A percentile compares a stretch with the other conserved stretches of the same genome.
Conservation (phyloP, 768 basidiomycete species). For the Panus rudis region DNA sequence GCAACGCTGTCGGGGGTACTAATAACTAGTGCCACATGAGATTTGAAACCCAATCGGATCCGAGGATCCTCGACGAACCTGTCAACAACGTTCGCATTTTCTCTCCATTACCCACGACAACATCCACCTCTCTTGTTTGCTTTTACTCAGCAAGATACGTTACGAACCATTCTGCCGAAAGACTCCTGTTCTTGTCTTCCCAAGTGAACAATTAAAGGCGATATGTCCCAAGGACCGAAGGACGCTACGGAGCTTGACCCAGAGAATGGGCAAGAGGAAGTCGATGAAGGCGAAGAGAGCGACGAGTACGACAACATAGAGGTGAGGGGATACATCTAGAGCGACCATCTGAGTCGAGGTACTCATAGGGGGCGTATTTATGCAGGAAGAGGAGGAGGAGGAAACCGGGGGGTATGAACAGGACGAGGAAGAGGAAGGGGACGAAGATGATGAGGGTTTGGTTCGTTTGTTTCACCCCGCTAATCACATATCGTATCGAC, state of each 20-base stretch:
- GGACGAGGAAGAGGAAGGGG: constrained; percentile 17
- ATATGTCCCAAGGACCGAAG: too few relatives aligned
- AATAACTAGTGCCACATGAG: too few relatives aligned
- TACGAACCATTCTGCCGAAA: not conserved
- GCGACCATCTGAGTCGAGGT: not conserved
- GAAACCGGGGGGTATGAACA: constrained; percentile 14
- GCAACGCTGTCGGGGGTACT: too few relatives aligned
- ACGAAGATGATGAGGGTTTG: constrained; percentile 15
- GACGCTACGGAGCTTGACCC: too few relatives aligned
- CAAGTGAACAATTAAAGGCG: too few relatives aligned
- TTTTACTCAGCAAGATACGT: not conserved
- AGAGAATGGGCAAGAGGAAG: constrained; percentile 9
- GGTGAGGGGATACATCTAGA: constrained; percentile 6
- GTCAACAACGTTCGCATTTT: constrained; percentile 12
- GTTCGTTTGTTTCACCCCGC: constrained; percentile 6
- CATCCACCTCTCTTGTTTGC: constrained; percentile 2
- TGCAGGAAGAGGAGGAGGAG: constrained; percentile 19
- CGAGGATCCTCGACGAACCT: too few relatives aligned
- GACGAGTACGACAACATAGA: constrained; percentile 24
- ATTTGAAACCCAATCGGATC: too few relatives aligned
- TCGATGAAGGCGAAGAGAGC: constrained; percentile 21
- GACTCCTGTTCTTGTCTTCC: too few relatives aligned
- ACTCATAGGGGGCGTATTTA: not conserved
- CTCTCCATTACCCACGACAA: constrained; percentile 4
- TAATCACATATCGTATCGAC: not conserved